These are phyloP conservation scores for Colletotrichum tropicale DNA, from an alignment of 2,329 filamentous ascomycete species.

Conservation along the genomic window DNA sequence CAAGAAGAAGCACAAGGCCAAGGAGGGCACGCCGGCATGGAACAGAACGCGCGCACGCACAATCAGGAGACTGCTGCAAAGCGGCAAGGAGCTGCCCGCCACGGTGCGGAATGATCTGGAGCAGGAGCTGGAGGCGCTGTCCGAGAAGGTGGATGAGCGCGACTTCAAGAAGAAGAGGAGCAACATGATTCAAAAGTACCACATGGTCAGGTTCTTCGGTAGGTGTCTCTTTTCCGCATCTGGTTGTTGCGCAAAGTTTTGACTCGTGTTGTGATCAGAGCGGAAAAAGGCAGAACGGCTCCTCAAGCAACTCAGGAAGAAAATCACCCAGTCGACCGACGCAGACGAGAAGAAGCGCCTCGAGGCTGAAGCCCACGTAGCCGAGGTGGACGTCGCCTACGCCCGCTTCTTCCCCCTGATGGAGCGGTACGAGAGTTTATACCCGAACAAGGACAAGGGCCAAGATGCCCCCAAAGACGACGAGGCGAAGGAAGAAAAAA, in stretches of 20 bases:
- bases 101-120: constrained; percentile 72
- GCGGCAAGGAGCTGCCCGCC: constrained; percentile 67
- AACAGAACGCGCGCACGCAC: constrained; percentile 76
- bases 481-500: constrained; percentile 32
- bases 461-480: constrained; percentile 38
- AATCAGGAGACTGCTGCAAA: constrained; percentile 68
- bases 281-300: constrained; percentile 74
- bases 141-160: constrained; percentile 65
- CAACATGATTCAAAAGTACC: constrained; percentile 78
- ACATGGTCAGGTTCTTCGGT: constrained; percentile 88
- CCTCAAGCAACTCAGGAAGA: constrained; percentile 67
- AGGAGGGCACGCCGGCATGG: constrained; percentile 57
- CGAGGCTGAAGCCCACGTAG: constrained; percentile 65
- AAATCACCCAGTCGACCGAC: constrained; percentile 56
- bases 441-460: constrained; percentile 40
- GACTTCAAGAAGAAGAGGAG: constrained; percentile 65
- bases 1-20: constrained; percentile 45
- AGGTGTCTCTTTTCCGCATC: constrained; percentile 27
- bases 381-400: constrained; percentile 78
- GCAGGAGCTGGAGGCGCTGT: constrained; percentile 71
- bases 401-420: constrained; percentile 74
- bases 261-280: constrained; percentile 46
- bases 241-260: not conserved
- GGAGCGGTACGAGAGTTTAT: constrained; percentile 72
- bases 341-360: constrained; percentile 56